Percentiles rank a stretch among this genome's conserved stretches.
Evolutionary conservation across 805 yeast species (phyloP).

Genomic region (Myxozyma neglecta): DNA sequence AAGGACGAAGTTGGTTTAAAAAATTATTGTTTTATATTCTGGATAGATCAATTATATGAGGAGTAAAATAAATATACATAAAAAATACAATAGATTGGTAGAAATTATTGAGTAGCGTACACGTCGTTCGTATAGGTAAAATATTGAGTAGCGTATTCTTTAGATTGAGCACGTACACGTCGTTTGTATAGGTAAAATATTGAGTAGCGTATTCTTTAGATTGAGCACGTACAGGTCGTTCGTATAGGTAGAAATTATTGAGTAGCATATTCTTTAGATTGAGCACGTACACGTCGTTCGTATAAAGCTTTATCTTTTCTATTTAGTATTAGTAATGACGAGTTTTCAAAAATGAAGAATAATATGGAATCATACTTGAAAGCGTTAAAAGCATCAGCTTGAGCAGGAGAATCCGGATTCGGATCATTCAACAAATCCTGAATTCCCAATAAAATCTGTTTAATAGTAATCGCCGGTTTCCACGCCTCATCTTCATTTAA

Average conservation of each 20-base stretch:
- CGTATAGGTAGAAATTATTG: background rate
- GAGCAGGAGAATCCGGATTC: conserved; percentile 95
- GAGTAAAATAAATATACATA: background rate
- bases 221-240: too few relatives aligned
- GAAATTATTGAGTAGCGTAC: too few relatives aligned
- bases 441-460: conserved; percentile 85
- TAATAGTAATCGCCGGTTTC: conserved; percentile 90
- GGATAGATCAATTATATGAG: background rate
- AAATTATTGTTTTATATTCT: too few relatives aligned
- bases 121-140: too few relatives aligned
- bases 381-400: conserved; percentile 93
- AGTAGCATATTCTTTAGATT: conserved; percentile 66
- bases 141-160: conserved; percentile 52
- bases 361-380: conserved; percentile 24
- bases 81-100: background rate
- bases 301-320: conserved; percentile 66
- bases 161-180: conserved; percentile 79
- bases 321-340: too few relatives aligned
- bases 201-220: conserved; percentile 75
- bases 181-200: conserved; percentile 66
- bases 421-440: conserved; percentile 90
- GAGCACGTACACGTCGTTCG: conserved; percentile 75
- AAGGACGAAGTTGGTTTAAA: too few relatives aligned
- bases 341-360: too few relatives aligned
- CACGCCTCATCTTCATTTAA: conserved; percentile 95